These are phyloP conservation scores for Reutealis trisperma DNA, from an alignment of 345 rosid genomes.

Conservation along the genomic window DNA sequence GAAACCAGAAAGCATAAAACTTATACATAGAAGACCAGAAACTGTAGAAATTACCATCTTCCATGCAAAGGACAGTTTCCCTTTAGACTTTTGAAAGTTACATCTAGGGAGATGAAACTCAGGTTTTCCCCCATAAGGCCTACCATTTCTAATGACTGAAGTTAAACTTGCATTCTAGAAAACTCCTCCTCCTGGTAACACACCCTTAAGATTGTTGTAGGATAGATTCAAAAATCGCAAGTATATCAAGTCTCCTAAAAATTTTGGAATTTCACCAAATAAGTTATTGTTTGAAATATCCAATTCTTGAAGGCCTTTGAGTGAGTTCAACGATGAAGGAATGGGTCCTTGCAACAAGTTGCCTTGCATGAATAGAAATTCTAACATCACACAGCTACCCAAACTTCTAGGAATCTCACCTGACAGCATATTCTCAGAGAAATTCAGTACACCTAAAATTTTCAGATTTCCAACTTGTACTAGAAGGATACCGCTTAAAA, in stretches of 20 bases:
- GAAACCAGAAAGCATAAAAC: neutral
- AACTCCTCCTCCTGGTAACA: conserved; percentile 8
- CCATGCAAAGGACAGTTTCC: neutral
- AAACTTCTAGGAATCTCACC: conserved; percentile 16
- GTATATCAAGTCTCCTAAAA: neutral
- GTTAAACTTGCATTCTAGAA: conserved; percentile 15
- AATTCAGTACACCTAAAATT: neutral
- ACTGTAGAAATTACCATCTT: neutral
- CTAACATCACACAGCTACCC: conserved; percentile 13
- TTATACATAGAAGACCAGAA: neutral
- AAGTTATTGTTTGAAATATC: conserved; percentile 13
- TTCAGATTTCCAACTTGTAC: conserved; percentile 7
- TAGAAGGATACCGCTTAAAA: conserved; percentile 8
- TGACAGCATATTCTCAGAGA: conserved; percentile 14
- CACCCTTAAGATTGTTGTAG: conserved; percentile 18
- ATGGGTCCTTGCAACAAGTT: conserved; percentile 10
- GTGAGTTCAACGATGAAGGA: neutral
- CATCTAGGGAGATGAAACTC: conserved; percentile 7
- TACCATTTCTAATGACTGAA: conserved; percentile 1
- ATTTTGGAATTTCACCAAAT: conserved; percentile 7
- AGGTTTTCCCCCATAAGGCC: conserved; percentile 18
- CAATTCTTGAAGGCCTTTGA: conserved; percentile 10
- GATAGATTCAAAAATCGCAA: conserved; percentile 14
- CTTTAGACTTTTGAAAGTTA: neutral
- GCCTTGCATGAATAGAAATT: conserved; percentile 3